These are phyloP conservation scores for Trametes gibbosa DNA, from an alignment of 768 basidiomycete species.

Conservation along the genomic window DNA sequence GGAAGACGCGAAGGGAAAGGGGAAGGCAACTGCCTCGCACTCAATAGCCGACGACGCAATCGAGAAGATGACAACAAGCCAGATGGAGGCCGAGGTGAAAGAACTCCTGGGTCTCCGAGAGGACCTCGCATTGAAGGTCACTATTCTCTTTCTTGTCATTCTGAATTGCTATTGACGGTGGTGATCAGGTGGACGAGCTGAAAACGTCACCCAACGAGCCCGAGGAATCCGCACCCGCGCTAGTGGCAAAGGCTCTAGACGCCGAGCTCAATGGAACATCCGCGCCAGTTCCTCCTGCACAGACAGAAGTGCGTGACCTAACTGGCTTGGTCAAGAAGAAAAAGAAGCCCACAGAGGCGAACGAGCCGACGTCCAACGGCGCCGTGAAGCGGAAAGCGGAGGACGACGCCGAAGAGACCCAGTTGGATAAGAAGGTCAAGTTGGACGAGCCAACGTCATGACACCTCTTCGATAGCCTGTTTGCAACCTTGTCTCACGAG, in stretches of 20 bases:
- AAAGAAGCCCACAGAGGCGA: constrained; percentile 42
- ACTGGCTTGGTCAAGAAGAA: constrained; percentile 91
- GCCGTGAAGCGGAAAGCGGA: constrained; percentile 70
- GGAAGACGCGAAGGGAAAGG: constrained; percentile 64
- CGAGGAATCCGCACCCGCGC: constrained; percentile 58
- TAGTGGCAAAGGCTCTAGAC: constrained; percentile 71
- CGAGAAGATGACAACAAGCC: constrained; percentile 64
- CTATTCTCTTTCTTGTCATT: background rate
- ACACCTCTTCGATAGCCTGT: background rate
- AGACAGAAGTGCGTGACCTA: constrained; percentile 69
- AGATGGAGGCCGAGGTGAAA: constrained; percentile 75
- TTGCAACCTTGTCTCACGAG: background rate
- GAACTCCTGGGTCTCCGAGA: constrained; percentile 73
- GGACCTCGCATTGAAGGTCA: constrained; percentile 80
- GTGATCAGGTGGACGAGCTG: constrained; percentile 81
- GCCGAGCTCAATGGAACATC: constrained; percentile 55
- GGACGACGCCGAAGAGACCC: constrained; percentile 38
- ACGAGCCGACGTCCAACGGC: constrained; percentile 28
- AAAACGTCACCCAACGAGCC: constrained; percentile 73
- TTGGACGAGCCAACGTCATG: constrained; percentile 41
- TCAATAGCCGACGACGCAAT: constrained; percentile 54
- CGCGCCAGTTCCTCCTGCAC: constrained; percentile 29
- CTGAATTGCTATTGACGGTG: background rate
- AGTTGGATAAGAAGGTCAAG: constrained; percentile 63
- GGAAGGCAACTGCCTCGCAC: constrained; percentile 49